Percentiles rank a stretch among this genome's conserved stretches.
Conservation (phyloP, 2,329 filamentous ascomycete genomes). For the Colletotrichum spaethianum region DNA sequence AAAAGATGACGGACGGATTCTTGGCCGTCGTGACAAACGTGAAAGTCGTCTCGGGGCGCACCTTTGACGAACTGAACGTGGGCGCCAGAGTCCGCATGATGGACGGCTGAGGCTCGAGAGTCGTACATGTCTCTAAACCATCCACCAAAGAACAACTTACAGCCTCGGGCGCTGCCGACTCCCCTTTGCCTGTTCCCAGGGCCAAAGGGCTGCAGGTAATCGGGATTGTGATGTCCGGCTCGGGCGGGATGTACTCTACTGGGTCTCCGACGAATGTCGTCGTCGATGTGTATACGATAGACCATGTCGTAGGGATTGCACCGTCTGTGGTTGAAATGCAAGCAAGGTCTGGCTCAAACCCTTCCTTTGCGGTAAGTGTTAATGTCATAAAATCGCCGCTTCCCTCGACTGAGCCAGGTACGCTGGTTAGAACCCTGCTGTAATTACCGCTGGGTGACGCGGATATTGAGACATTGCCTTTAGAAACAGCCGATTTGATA, state of each 20-base stretch:
- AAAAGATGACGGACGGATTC: constrained; percentile 65
- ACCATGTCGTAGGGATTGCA: constrained; percentile 52
- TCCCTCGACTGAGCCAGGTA: background rate
- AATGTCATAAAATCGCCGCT: background rate
- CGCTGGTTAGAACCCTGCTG: background rate
- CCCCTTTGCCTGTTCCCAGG: constrained; percentile 3
- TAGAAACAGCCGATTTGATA: background rate
- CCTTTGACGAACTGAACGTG: constrained; percentile 41
- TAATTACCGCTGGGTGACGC: constrained; percentile 10
- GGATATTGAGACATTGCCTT: constrained; percentile 3
- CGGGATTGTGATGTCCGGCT: constrained; percentile 56
- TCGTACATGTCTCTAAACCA: background rate
- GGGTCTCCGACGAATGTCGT: constrained; percentile 63
- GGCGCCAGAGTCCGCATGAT: constrained; percentile 9
- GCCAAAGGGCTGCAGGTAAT: constrained; percentile 11
- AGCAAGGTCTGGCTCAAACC: background rate
- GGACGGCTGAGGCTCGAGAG: background rate
- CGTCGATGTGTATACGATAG: constrained; percentile 64
- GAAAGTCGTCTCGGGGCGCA: constrained; percentile 47
- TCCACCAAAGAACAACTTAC: background rate
- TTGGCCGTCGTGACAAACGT: constrained; percentile 68
- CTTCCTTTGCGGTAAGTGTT: background rate
- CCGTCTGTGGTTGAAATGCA: constrained; percentile 17
- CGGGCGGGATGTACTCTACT: constrained; percentile 63
- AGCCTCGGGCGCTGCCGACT: background rate